Evolutionary conservation across 306 rosid genomes (phyloP).

Genomic region (Bauhinia variegata): DNA sequence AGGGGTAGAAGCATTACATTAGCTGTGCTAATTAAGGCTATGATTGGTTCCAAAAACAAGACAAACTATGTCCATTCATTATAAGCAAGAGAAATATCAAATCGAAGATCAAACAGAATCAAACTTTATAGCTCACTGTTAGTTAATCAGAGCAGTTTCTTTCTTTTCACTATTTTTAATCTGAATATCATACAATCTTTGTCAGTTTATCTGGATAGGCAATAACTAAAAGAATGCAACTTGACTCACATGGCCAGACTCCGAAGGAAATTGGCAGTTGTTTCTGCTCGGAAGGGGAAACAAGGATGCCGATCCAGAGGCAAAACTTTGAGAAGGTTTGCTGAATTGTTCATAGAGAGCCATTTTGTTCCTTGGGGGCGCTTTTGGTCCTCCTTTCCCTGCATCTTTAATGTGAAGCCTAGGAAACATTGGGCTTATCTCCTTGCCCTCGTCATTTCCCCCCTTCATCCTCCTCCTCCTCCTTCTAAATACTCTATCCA

Average conservation of each 20-base stretch:
- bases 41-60: background rate
- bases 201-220: background rate
- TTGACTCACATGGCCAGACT: slow-evolving; percentile 58
- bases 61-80: background rate
- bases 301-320: slow-evolving; percentile 54
- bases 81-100: background rate
- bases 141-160: background rate
- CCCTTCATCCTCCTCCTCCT: slow-evolving; percentile 49
- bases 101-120: background rate
- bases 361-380: slow-evolving; percentile 88
- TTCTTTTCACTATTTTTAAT: background rate
- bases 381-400: slow-evolving; percentile 71
- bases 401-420: slow-evolving; percentile 77
- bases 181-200: background rate
- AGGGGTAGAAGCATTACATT: background rate
- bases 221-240: background rate
- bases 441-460: slow-evolving; percentile 47
- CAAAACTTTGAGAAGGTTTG: slow-evolving; percentile 55
- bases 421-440: slow-evolving; percentile 67
- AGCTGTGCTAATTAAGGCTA: background rate
- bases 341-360: slow-evolving; percentile 71
- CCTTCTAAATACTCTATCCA: slow-evolving; percentile 38
- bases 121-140: background rate
- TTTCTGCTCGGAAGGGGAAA: slow-evolving; percentile 47
- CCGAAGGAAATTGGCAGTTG: slow-evolving; percentile 41